Conservation (phyloP, 2,329 filamentous ascomycete genomes). For the Gremmenia infestans region DNA sequence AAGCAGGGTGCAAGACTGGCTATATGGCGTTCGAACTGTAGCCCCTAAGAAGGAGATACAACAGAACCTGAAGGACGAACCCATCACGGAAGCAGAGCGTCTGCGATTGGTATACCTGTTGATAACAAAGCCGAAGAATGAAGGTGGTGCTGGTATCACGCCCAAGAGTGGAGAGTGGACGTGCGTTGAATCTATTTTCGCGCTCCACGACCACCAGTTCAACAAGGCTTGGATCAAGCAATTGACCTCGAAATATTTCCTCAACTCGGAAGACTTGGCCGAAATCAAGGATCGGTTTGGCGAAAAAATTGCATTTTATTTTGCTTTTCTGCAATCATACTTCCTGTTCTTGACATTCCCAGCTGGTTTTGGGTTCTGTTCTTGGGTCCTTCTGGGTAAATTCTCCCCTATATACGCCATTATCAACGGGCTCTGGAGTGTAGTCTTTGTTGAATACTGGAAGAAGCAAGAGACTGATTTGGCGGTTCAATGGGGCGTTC, state of each 20-base stretch:
- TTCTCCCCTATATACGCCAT: constrained; percentile 80
- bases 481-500: constrained; percentile 81
- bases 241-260: constrained; percentile 66
- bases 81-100: constrained; percentile 82
- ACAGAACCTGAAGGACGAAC: constrained; percentile 63
- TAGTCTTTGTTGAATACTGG: constrained; percentile 93
- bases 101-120: constrained; percentile 84
- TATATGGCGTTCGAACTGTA: constrained; percentile 76
- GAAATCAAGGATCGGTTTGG: constrained; percentile 73
- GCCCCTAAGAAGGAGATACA: constrained; percentile 70
- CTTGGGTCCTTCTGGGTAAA: constrained; percentile 77
- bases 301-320: constrained; percentile 88
- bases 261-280: constrained; percentile 63
- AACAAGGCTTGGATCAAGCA: constrained; percentile 72
- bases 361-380: constrained; percentile 67
- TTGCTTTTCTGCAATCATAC: constrained; percentile 88
- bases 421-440: constrained; percentile 77
- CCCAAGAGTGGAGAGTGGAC: constrained; percentile 66
- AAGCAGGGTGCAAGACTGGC: constrained; percentile 87
- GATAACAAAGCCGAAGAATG: constrained; percentile 65
- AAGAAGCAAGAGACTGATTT: constrained; percentile 88
- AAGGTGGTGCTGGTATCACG: constrained; percentile 76
- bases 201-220: constrained; percentile 70
- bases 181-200: constrained; percentile 68
- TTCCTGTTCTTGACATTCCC: constrained; percentile 82